Percentiles rank a stretch among this genome's conserved stretches.
Conservation (phyloP, 2,329 filamentous ascomycete genomes). For the Nemania diffusa region DNA sequence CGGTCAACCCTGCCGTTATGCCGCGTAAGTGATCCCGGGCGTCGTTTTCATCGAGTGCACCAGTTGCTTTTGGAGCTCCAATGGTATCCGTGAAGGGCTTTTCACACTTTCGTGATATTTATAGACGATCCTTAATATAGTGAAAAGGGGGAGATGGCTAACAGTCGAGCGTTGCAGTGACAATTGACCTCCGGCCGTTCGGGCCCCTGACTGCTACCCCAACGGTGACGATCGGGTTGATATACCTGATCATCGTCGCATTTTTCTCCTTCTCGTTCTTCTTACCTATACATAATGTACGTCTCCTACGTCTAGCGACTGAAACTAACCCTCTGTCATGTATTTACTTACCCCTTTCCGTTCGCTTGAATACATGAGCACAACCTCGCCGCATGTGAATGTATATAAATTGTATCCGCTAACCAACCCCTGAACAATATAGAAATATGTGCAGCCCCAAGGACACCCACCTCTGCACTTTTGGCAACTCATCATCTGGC, state of each 20-base stretch:
- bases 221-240: conserved; percentile 69
- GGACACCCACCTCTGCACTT: conserved; percentile 68
- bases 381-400: background rate
- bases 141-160: background rate
- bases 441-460: conserved; percentile 63
- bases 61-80: background rate
- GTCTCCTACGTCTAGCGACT: background rate
- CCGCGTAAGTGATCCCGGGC: conserved; percentile 26
- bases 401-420: background rate
- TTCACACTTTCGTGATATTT: background rate
- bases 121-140: background rate
- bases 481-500: conserved; percentile 67
- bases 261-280: conserved; percentile 75
- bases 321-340: too few species aligned
- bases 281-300: conserved; percentile 67
- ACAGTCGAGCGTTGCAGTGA: conserved; percentile 17
- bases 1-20: conserved; percentile 33
- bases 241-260: conserved; percentile 74
- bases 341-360: background rate
- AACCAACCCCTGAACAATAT: background rate
- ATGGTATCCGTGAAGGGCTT: background rate
- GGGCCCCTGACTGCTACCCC: conserved; percentile 64
- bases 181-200: conserved; percentile 69
- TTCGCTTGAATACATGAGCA: background rate
- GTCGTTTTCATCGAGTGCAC: background rate